phyloP scores from a whole-genome alignment of 108 stramenopile species.

The Skeletonema grethae region DNA sequence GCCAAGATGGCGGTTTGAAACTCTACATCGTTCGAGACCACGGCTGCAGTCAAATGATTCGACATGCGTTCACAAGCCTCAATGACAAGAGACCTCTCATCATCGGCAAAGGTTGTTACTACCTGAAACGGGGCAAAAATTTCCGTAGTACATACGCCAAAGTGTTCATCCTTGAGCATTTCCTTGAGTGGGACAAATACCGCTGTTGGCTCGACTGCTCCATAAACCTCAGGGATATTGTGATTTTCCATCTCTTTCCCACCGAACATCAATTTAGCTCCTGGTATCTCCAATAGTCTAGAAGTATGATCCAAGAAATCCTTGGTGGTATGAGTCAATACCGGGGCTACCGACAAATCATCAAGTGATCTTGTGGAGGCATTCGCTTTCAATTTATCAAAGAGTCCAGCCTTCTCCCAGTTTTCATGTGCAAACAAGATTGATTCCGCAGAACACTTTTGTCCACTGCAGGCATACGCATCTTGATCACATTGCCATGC shows the following conservation, averaged over 20 bases:
- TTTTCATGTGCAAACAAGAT: conserved; percentile 95
- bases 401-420: conserved; percentile 84
- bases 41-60: conserved; percentile 97
- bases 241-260: conserved; percentile 86
- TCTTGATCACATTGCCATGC: conserved; percentile 99
- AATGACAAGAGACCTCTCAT: conserved; percentile 75
- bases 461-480: conserved; percentile 95
- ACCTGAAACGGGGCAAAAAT: conserved; percentile 98
- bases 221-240: conserved; percentile 90
- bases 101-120: conserved; percentile 86
- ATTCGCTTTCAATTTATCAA: conserved; percentile 75
- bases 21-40: conserved; percentile 91
- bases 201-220: conserved; percentile 97
- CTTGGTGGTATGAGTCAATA: conserved; percentile 91
- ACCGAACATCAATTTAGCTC: conserved; percentile 91
- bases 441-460: conserved; percentile 98
- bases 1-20: conserved; percentile 88
- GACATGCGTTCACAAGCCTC: conserved; percentile 93
- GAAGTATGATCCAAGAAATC: conserved; percentile 83
- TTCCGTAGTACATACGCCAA: conserved; percentile 84
- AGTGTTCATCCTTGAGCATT: conserved; percentile 87
- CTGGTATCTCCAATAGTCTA: conserved; percentile 74
- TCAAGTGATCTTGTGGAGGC: conserved; percentile 82
- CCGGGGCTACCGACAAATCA: conserved; percentile 93
- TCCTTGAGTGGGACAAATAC: conserved; percentile 93